Percentiles rank a stretch among this genome's conserved stretches.
Evolutionary conservation across 106 monocot genomes (phyloP).

Genomic region (Amphibolis antarctica): DNA sequence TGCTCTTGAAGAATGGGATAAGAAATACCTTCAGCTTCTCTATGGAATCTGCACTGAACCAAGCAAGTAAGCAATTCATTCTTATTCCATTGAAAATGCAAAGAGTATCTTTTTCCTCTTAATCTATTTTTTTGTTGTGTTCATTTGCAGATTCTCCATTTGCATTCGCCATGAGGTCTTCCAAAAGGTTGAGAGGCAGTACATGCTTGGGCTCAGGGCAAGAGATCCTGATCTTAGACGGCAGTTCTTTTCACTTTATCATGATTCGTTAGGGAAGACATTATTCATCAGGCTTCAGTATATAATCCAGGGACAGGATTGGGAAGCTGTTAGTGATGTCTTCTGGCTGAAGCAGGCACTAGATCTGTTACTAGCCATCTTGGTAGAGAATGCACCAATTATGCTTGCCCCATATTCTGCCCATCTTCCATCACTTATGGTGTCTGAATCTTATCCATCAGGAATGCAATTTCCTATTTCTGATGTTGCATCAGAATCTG

Average conservation of each 20-base stretch:
- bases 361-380: slow-evolving; percentile 83
- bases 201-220: slow-evolving; percentile 92
- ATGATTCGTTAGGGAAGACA: slow-evolving; percentile 64
- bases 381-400: slow-evolving; percentile 88
- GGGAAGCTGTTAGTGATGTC: slow-evolving; percentile 95
- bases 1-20: slow-evolving; percentile 79
- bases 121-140: not conserved
- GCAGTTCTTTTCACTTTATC: slow-evolving; percentile 76
- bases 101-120: not conserved
- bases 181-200: slow-evolving; percentile 89
- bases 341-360: slow-evolving; percentile 98
- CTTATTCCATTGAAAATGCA: not conserved
- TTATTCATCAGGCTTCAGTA: slow-evolving; percentile 79
- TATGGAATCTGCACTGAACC: slow-evolving; percentile 84
- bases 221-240: slow-evolving; percentile 76
- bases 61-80: slow-evolving; percentile 51
- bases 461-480: slow-evolving; percentile 31
- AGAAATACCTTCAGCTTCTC: slow-evolving; percentile 86
- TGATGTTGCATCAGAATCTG: slow-evolving; percentile 37
- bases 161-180: slow-evolving; percentile 79
- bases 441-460: slow-evolving; percentile 30
- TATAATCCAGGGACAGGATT: slow-evolving; percentile 89
- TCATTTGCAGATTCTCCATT: slow-evolving; percentile 45
- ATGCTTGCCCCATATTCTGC: slow-evolving; percentile 90
- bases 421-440: slow-evolving; percentile 67